phyloP scores from a whole-genome alignment of 371 early-diverging fungal genomes.

The Amoeboaphelidium protococcarum region DNA sequence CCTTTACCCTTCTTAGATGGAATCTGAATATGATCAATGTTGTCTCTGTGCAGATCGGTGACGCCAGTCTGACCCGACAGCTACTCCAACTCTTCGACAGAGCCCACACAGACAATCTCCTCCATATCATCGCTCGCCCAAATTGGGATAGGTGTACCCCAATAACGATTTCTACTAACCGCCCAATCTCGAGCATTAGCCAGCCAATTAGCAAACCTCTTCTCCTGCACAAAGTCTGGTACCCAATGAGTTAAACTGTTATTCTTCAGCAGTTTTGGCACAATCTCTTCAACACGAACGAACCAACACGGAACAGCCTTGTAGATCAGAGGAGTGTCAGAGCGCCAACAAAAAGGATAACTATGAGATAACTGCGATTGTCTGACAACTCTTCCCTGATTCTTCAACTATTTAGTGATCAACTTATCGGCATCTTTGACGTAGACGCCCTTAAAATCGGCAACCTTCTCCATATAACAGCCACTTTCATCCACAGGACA shows the following conservation, averaged over 20 bases:
- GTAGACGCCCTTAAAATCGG: slow-evolving; percentile 67
- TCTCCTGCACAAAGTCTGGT: slow-evolving; percentile 91
- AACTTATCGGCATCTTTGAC: slow-evolving; percentile 96
- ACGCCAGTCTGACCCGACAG: slow-evolving; percentile 58
- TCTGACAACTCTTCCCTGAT: slow-evolving; percentile 49
- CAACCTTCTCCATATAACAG: slow-evolving; percentile 48
- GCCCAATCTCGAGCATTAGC: slow-evolving; percentile 97
- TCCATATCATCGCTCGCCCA: slow-evolving; percentile 87
- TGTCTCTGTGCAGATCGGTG: slow-evolving; percentile 95
- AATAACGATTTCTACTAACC: slow-evolving; percentile 96
- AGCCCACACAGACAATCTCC: slow-evolving; percentile 80
- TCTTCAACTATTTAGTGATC: slow-evolving; percentile 68
- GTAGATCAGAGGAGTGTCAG: slow-evolving; percentile 97
- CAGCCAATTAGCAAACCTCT: slow-evolving; percentile 98
- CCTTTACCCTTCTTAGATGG: slow-evolving; percentile 79
- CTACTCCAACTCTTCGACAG: slow-evolving; percentile 77
- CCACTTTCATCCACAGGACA: slow-evolving; percentile 93
- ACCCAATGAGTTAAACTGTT: slow-evolving; percentile 89
- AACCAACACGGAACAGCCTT: slow-evolving; percentile 98
- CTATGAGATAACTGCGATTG: slow-evolving; percentile 69
- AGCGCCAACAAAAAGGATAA: slow-evolving; percentile 94
- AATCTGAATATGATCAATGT: slow-evolving; percentile 91
- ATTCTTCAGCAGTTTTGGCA: slow-evolving; percentile 61
- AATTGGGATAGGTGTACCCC: slow-evolving; percentile 99
- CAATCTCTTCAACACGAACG: slow-evolving; percentile 66